Base-by-base conservation (phyloP, 176 grass and related monocot species). In the Hyparrhenia diplandra region DNA sequence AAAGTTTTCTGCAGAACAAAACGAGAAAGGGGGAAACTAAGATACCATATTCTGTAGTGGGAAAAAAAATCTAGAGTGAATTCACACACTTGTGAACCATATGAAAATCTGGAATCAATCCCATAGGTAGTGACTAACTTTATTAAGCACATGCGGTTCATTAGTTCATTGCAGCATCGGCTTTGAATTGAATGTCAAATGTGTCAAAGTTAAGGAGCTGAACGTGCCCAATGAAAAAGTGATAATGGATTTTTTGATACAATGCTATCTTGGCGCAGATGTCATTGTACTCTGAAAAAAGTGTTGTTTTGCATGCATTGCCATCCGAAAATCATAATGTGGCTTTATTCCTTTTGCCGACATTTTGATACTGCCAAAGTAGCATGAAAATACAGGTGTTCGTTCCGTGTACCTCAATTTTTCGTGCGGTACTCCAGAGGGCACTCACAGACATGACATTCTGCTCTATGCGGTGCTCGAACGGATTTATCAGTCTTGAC, bases 391-490 rank as follows among this genome's bases (percentile, higher is more conserved):
- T 17, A 30, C 24, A 73, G 6, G 21, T 59, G 30, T 31, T 54
- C 17, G 71, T 73, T n/a, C n/a, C n/a, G n/a, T n/a, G 57, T 90
- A 98, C 96, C 89, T 93, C 79, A 23, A 98, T 85, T 89, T 89
- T 98, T 98, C 10, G 92, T 91, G 40, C 89, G 92, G 41, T 86
- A 98, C 82, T 95, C 96, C 92, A 98, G 80, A 20, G 76, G 41
- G 31, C 88, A 93, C 4, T 93, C 82, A 41, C 96, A 98, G n/a
- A 98, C 96, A 93, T 98, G 96, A 16, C 96, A 98, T 79, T 91
- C 84, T 35, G 96, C 92, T 88, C 64, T 87, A 54, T 98, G 96
- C 64, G 90, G 88, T 36, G 37, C 67, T 77, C 75, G 64, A 23
- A 75, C 86, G 40, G 86, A 91, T 65, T 86, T 95, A 64, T 91